Evolutionary conservation across 805 yeast genomes (phyloP), one percentile per base, ranked within the genome.

Genomic region (Hanseniaspora valbyensis): DNA sequence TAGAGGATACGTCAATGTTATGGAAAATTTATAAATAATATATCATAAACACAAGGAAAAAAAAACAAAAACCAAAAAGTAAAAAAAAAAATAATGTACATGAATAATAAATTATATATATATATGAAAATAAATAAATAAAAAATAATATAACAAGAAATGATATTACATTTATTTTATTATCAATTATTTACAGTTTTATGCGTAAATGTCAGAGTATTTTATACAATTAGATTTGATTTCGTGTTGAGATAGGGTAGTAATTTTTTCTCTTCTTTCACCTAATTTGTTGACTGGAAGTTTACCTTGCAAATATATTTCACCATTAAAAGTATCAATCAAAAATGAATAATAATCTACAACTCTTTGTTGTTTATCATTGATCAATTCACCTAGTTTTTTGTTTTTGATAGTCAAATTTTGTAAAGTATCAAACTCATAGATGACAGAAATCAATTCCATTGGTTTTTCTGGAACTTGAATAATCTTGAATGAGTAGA

Each of bases 1-100:
- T 48, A 70, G 82, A 59, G 81, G 81, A 9, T 81, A 81, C 58
- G 85, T 81, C 42, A 83, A 81, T 61, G 81, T 81, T 7, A 76
- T 81, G 81, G 64, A 62, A 29, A 57, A 55, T 37, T 56, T 58
- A 44, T 49, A 36, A n/a, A 33, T 29, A 5, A 8, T 4, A 8
- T 40, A n/a, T 18, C 14, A 14, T 16, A n/a, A n/a, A n/a, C n/a
- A n/a, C 4, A 18, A 18, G 8, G 3, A 29, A 13, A 21, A 1
- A 21, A 45, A 28, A 5, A 44, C 3, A 37, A 34, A 24, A 32
- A 42, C 10, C 16, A 24, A 21, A 16, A 26, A 6, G 1, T 7
- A 8, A 26, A 26, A 26, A 26, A 26, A 40, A 40, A 13, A 26
- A 25, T 19, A 38, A n/a, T 38, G 18, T n/a, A n/a, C n/a, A n/a